phyloP scores from a whole-genome alignment of 164 flowering plant genomes.

The Cinnamomum micranthum region DNA sequence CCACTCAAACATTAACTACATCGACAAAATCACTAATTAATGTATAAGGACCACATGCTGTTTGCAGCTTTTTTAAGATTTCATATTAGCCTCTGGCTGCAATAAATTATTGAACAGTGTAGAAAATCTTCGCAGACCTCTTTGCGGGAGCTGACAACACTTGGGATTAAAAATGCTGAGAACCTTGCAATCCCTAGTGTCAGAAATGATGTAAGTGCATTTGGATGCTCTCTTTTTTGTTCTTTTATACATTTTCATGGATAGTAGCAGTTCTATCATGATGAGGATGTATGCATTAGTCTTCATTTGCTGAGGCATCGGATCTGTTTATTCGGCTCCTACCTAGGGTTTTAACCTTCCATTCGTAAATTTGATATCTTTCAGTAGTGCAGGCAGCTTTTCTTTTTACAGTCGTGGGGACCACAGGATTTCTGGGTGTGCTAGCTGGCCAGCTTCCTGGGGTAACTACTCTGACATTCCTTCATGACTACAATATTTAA shows the following conservation, averaged over 20 bases:
- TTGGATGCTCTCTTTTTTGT: neutral
- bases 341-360: neutral
- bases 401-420: conserved; percentile 93
- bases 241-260: neutral
- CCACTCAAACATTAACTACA: conserved; percentile 24
- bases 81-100: neutral
- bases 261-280: neutral
- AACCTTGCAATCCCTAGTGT: conserved; percentile 96
- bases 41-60: conserved; percentile 14
- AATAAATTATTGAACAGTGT: conserved; percentile 2
- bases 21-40: conserved; percentile 17
- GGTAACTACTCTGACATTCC: conserved; percentile 36
- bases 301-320: neutral
- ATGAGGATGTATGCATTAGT: neutral
- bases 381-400: conserved; percentile 95
- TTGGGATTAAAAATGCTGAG: conserved; percentile 91
- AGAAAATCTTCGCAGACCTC: conserved; percentile 57
- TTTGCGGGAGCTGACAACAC: conserved; percentile 75
- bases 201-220: conserved; percentile 84
- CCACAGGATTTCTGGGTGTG: conserved; percentile 74
- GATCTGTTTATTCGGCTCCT: neutral
- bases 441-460: conserved; percentile 98
- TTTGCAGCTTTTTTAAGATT: neutral
- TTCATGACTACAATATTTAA: neutral
- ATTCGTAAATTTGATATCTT: conserved; percentile 39